A percentile compares a stretch with the other conserved stretches of the same genome.
Conservation (phyloP, 768 basidiomycete species). For the Tulasnella sp. region DNA sequence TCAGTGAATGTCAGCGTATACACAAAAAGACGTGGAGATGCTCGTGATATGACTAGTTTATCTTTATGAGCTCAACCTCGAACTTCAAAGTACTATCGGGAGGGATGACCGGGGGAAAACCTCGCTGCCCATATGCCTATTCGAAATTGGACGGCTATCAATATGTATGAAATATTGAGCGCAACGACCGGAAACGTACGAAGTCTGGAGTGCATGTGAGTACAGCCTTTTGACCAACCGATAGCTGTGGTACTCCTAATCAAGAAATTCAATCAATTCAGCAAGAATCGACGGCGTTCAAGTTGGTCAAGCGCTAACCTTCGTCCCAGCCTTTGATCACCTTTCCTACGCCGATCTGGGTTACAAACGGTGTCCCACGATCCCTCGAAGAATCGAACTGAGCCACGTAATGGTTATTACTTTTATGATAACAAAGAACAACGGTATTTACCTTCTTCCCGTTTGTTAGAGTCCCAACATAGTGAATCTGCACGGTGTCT, state of each 20-base stretch:
- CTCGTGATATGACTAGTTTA: constrained; percentile 40
- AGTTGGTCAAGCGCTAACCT: constrained; percentile 49
- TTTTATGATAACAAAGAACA: not conserved
- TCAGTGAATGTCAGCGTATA: too few species aligned
- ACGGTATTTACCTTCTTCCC: not conserved
- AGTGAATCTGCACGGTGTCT: constrained; percentile 79
- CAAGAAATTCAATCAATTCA: too few species aligned
- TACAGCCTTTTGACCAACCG: constrained; percentile 71
- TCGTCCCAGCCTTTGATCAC: constrained; percentile 94
- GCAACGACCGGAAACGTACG: constrained; percentile 51
- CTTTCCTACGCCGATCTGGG: constrained; percentile 76
- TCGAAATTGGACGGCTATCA: not conserved
- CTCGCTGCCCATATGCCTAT: constrained; percentile 72
- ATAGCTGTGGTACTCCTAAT: constrained; percentile 74
- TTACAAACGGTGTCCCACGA: constrained; percentile 65
- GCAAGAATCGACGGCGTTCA: too few species aligned
- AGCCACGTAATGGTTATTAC: not conserved
- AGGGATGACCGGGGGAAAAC: constrained; percentile 81
- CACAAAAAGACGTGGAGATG: too few species aligned
- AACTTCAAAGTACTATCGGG: constrained; percentile 73
- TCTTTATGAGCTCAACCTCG: constrained; percentile 80
- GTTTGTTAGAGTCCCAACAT: constrained; percentile 64
- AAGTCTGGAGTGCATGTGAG: constrained; percentile 74
- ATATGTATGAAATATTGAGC: not conserved
- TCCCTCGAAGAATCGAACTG: constrained; percentile 38